Base-by-base conservation (phyloP, 2,329 filamentous ascomycete species). In the Pseudofabraea citricarpa region DNA sequence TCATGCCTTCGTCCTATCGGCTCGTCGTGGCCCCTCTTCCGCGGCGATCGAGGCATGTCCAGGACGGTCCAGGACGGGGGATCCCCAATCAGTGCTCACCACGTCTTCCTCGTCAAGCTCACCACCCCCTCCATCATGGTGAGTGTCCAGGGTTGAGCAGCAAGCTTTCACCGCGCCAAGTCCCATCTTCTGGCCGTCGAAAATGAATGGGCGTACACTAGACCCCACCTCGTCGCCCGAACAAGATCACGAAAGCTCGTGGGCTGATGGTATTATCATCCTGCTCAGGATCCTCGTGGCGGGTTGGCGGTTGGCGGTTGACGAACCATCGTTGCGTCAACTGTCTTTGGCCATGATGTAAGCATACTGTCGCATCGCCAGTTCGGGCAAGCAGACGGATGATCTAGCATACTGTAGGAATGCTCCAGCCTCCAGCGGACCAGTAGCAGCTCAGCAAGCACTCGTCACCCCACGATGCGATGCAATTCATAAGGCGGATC, bases 51-150 rank as follows among this genome's bases (percentile, higher is more conserved):
- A 41, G 40, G 32, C 42, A 49, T 46, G 43, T 20, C 27, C 39
- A 37, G 45, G 42, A 43, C 47, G 43, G n/a, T n/a, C 33, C 44
- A 45, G 48, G 46, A 42, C 40, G 27, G 44, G 48, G 51, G 50
- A 53, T 52, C 51, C 52, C 57, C 54, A 60, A 60, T 60, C 52
- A 57, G 24, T 44, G 44, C 45, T 43, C 43, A 56, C 53, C 58
- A 60, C 58, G 56, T 58, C 54, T 45, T 49, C 47, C 44, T 49
- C 42, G 50, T 45, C 47, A 43, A 21, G 10, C 39, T 46, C 49
- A 26, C 29, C 39, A 46, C 45, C 43, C 49, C 45, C 45, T 19
- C 20, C 29, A 24, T 26, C 40, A 22, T 9, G 9, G 19, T 37
- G 16, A 26, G 31, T 40, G 33, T 10, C 41, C 42, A 36, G 18